Conservation (phyloP, 1,284 basidiomycete genomes). For the Trametes sp. region DNA sequence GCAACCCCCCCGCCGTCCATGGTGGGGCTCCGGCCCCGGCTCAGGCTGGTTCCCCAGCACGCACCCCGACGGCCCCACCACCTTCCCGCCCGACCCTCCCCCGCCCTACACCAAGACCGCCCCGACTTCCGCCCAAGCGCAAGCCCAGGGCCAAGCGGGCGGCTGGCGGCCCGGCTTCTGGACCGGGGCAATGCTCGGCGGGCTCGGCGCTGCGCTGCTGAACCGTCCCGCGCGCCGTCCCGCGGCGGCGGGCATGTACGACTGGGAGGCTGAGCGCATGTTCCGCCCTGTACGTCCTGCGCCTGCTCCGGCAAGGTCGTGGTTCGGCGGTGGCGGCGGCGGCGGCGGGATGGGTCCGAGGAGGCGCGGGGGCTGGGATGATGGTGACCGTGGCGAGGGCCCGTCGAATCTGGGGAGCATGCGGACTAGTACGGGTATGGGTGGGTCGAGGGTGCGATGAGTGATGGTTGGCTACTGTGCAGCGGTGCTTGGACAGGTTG, state of each 20-base stretch:
- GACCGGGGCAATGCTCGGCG: slow-evolving; percentile 78
- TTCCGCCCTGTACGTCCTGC: slow-evolving; percentile 23
- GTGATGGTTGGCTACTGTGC: no score
- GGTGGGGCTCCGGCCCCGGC: slow-evolving; percentile 36
- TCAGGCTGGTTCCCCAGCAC: slow-evolving; percentile 62
- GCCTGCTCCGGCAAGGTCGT: slow-evolving; percentile 16
- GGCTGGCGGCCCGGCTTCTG: slow-evolving; percentile 79
- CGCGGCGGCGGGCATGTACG: slow-evolving; percentile 46
- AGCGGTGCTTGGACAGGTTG: no score
- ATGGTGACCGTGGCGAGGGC: slow-evolving; percentile 71
- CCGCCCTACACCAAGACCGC: slow-evolving; percentile 77
- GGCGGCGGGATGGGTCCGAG: slow-evolving; percentile 13
- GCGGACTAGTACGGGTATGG: slow-evolving; percentile 74
- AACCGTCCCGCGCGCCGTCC: slow-evolving; percentile 44
- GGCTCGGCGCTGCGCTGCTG: slow-evolving; percentile 65
- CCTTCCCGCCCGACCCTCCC: slow-evolving; percentile 56
- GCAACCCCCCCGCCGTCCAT: slow-evolving; percentile 45
- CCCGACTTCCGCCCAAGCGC: slow-evolving; percentile 32
- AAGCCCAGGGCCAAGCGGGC: slow-evolving; percentile 41
- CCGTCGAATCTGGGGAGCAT: slow-evolving; percentile 70
- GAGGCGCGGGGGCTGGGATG: slow-evolving; percentile 30
- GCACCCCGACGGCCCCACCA: slow-evolving; percentile 1
- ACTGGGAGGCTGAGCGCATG: slow-evolving; percentile 59
- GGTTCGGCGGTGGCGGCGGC: slow-evolving; percentile 5
- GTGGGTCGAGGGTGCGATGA: slow-evolving; percentile 67